Conservation (phyloP, 2,329 filamentous ascomycete species). For the Alternaria ventricosa region DNA sequence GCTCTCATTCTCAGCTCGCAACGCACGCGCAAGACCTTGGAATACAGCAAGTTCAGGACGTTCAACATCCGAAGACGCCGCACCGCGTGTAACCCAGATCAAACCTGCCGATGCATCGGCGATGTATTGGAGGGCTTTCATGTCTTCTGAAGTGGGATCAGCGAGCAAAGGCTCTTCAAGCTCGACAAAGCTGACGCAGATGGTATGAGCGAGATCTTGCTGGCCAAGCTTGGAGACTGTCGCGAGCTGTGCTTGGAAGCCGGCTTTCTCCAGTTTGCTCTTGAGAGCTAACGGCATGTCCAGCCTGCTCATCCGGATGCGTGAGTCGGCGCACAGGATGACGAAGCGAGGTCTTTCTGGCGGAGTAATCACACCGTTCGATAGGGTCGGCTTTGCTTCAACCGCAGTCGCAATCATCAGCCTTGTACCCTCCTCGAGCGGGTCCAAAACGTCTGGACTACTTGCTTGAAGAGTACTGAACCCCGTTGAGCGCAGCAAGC, state of each 20-base stretch:
- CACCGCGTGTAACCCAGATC: slow-evolving; percentile 29
- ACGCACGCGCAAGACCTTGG: slow-evolving; percentile 16
- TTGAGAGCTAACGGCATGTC: slow-evolving; percentile 14
- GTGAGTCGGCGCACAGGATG: slow-evolving; percentile 12
- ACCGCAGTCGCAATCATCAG: slow-evolving; percentile 19
- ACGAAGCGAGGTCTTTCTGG: slow-evolving; percentile 11
- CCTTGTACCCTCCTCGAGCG: slow-evolving; percentile 19
- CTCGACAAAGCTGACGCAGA: slow-evolving; percentile 21
- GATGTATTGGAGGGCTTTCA: slow-evolving; percentile 13
- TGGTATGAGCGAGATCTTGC: slow-evolving; percentile 1
- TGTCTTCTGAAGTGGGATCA: not conserved
- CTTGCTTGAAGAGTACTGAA: slow-evolving; percentile 34
- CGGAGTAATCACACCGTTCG: slow-evolving; percentile 7
- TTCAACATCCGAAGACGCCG: slow-evolving; percentile 12
- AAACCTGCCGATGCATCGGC: slow-evolving; percentile 15
- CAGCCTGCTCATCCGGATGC: slow-evolving; percentile 9
- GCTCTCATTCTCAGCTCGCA: slow-evolving; percentile 21
- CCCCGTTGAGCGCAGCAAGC: slow-evolving; percentile 38
- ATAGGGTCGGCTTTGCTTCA: slow-evolving; percentile 6
- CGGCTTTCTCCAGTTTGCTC: slow-evolving; percentile 3
- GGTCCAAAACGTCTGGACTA: slow-evolving; percentile 16
- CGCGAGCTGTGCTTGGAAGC: slow-evolving; percentile 9
- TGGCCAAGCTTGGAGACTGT: slow-evolving; percentile 8
- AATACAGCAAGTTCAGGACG: slow-evolving; percentile 19
- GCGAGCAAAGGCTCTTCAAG: slow-evolving; percentile 16